phyloP scores from a whole-genome alignment of 345 rosid genomes.

The Nephelium lappaceum region DNA sequence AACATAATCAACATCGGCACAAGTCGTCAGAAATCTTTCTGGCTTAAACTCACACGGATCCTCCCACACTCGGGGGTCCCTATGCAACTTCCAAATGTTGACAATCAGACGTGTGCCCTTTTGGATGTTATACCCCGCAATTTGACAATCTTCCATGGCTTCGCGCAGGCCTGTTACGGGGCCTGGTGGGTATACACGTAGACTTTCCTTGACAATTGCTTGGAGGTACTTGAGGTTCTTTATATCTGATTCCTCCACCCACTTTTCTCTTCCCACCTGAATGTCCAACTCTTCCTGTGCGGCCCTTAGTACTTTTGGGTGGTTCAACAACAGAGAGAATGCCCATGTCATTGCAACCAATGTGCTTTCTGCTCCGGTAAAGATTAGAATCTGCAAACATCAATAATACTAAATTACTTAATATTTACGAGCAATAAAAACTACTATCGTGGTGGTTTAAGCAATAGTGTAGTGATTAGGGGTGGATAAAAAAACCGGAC shows the following conservation, averaged over 20 bases:
- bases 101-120: slow-evolving; percentile 54
- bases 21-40: slow-evolving; percentile 46
- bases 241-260: slow-evolving; percentile 63
- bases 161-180: slow-evolving; percentile 55
- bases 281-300: slow-evolving; percentile 62
- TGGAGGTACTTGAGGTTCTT: slow-evolving; percentile 46
- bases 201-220: slow-evolving; percentile 65
- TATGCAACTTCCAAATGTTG: slow-evolving; percentile 64
- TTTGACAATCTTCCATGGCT: slow-evolving; percentile 47
- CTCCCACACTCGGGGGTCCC: slow-evolving; percentile 53
- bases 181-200: slow-evolving; percentile 54
- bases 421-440: too few species aligned
- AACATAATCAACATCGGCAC: slow-evolving; percentile 8
- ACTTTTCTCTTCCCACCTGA: slow-evolving; percentile 42
- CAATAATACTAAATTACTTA: too few species aligned
- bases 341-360: slow-evolving; percentile 49
- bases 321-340: slow-evolving; percentile 45
- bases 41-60: slow-evolving; percentile 45
- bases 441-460: too few species aligned
- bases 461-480: too few species aligned
- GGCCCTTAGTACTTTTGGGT: slow-evolving; percentile 33
- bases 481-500: too few species aligned
- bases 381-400: slow-evolving; percentile 37
- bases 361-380: slow-evolving; percentile 64
- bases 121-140: slow-evolving; percentile 43